These are phyloP conservation scores for Botrytis sinoallii DNA, from an alignment of 2,329 filamentous ascomycete species.

Conservation along the genomic window DNA sequence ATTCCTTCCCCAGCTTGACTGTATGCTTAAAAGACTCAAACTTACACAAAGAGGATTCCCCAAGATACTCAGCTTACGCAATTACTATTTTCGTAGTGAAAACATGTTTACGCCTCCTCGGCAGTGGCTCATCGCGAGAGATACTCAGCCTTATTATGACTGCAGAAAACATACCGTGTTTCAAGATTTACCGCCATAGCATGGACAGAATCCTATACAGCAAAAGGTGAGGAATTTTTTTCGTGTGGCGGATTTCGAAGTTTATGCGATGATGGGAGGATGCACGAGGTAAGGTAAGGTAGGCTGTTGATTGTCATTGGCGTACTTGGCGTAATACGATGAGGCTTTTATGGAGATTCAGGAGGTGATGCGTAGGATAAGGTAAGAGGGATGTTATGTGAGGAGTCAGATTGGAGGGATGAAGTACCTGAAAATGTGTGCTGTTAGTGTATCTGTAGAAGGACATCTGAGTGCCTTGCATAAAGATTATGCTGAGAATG, in stretches of 20 bases:
- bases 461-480: not conserved
- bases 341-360: not conserved
- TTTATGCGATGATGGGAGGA: not conserved
- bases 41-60: not conserved
- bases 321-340: not conserved
- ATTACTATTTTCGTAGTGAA: not conserved
- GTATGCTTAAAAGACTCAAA: not conserved
- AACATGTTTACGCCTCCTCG: not conserved
- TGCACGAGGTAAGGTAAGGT: not conserved
- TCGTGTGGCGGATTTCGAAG: not conserved
- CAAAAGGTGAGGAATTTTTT: not conserved
- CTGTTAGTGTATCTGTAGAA: not conserved
- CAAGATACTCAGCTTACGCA: not conserved
- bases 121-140: not conserved
- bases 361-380: not conserved
- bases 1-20: not conserved
- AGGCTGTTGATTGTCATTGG: not conserved
- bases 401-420: not conserved
- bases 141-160: not conserved
- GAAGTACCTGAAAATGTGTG: not conserved
- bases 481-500: not conserved
- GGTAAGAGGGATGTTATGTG: not conserved
- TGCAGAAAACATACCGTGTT: not conserved
- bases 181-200: not conserved
- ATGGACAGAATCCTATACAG: not conserved